phyloP scores from a whole-genome alignment of 1,284 basidiomycete species.

The Cutaneotrichosporon daszewskae region DNA sequence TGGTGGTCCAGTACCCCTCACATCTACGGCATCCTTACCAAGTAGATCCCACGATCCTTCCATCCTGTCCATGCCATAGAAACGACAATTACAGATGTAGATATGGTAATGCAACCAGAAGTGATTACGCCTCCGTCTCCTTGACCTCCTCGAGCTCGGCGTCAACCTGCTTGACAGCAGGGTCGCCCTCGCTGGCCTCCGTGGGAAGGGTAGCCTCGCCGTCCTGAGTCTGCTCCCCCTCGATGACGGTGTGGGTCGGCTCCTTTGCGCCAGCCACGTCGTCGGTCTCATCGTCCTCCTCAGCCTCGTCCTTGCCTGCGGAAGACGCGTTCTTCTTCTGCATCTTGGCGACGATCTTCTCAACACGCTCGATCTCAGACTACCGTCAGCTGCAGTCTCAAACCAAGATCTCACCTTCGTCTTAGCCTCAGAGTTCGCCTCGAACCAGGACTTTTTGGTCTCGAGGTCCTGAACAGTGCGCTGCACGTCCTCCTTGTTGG shows the following conservation, averaged over 20 bases:
- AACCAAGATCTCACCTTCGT: constrained; percentile 34
- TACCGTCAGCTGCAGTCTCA: not conserved
- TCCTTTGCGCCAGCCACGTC: too few relatives aligned
- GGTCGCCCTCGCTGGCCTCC: too few relatives aligned
- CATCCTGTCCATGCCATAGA: too few relatives aligned
- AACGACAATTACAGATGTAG: too few relatives aligned
- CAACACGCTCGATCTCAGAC: constrained; percentile 66
- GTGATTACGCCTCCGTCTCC: too few relatives aligned
- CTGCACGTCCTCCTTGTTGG: constrained; percentile 67
- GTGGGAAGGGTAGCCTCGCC: too few relatives aligned
- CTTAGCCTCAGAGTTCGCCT: constrained; percentile 56
- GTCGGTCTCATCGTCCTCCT: constrained; percentile 2
- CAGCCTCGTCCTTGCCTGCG: constrained; percentile 1
- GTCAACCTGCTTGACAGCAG: too few relatives aligned
- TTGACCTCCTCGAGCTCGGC: not conserved
- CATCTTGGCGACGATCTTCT: constrained; percentile 52
- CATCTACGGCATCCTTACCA: constrained; percentile 13
- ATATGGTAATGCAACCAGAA: too few relatives aligned
- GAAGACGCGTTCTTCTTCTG: constrained; percentile 45
- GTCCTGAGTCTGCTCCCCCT: too few relatives aligned
- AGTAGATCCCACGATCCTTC: too few relatives aligned
- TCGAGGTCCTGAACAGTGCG: constrained; percentile 84
- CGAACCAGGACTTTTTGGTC: constrained; percentile 92
- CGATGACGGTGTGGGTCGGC: too few relatives aligned
- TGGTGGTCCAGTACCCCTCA: constrained; percentile 12